Evolutionary conservation across 257 asterid species (phyloP).

Genomic region (Rubia yunnanensis): DNA sequence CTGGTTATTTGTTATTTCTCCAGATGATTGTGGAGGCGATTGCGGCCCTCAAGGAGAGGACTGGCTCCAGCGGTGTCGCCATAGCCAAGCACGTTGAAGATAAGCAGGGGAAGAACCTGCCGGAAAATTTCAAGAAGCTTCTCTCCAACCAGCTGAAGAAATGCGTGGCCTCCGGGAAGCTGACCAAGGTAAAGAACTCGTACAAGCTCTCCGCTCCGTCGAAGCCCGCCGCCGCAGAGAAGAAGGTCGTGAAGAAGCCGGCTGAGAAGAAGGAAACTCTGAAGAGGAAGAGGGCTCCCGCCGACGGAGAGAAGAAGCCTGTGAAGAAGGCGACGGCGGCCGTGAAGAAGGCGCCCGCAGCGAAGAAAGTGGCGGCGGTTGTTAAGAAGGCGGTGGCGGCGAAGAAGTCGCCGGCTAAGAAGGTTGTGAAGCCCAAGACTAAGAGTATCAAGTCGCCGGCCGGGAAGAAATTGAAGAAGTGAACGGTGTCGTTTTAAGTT

Average conservation of each 20-base stretch:
- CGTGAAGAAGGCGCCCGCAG: background rate
- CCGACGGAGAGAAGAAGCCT: conserved; percentile 6
- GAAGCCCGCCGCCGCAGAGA: background rate
- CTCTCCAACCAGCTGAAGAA: conserved; percentile 62
- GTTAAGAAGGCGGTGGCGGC: conserved; percentile 12
- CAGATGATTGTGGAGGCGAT: conserved; percentile 89
- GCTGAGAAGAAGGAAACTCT: background rate
- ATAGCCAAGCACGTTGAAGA: conserved; percentile 67
- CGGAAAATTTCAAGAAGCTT: conserved; percentile 62
- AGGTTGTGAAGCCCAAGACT: conserved; percentile 12
- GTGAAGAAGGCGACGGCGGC: background rate
- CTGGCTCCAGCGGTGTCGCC: conserved; percentile 82
- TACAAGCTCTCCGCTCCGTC: conserved; percentile 27
- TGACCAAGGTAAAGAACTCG: conserved; percentile 56
- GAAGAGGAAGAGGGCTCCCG: conserved; percentile 3
- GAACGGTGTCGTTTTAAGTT: background rate
- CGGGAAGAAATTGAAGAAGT: conserved; percentile 17
- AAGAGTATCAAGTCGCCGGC: conserved; percentile 17
- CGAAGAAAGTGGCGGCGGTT: background rate
- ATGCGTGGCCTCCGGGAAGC: conserved; percentile 50
- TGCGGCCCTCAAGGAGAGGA: conserved; percentile 55
- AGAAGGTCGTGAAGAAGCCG: conserved; percentile 3
- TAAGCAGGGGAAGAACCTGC: conserved; percentile 52
- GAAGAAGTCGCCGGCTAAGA: background rate
- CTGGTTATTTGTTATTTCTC: background rate